Base-by-base conservation (phyloP, 257 asterid genomes). In the Apocynum venetum region DNA sequence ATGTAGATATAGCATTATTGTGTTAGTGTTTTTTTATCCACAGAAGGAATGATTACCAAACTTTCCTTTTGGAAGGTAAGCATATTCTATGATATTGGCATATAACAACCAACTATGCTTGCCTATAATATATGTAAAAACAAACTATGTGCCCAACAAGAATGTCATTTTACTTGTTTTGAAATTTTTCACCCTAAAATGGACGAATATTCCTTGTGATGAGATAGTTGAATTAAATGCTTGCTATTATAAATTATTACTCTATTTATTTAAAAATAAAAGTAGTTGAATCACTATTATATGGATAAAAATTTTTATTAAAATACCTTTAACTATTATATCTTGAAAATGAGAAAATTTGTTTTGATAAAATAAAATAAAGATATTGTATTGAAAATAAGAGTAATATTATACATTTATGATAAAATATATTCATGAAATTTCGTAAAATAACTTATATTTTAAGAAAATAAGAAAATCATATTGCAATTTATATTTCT, bases 91-190 rank as follows among this genome's bases (percentile, higher is more conserved):
- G 48, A 46, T 49, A 35, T 46, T 44, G 61, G 61, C 75, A 65
- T 52, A 4, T 73, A 71, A 51, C 52, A 38, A 71, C 76, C 76
- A 35, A 43, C 65, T 67, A 57, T 13, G 51, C 35, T 78, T 78
- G 59, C 76, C 71, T 36, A 40, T 10, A 59, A 38, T 19, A 1
- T 57, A 31, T 78, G 52, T 41, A 56, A 69, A 57, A 71, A 73
- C 17, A 20, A 56, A 43, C 48, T 11, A 57, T 6, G 72, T 14
- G 17, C 51, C 68, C 60, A 68, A n/a, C 64, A 31, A 65, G 4
- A 56, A 9, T 43, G 77, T 66, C 11, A 44, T 56, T 53, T 19
- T 17, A 3, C 15, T 20, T 55, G n/a, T 49, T 76, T 19, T 36
- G 73, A 11, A 69, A 20, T 11, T 40, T 49, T 66, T 65, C 36